Evolutionary conservation across 163 green algal species (phyloP).

Genomic region (Chlorella variabilis): DNA sequence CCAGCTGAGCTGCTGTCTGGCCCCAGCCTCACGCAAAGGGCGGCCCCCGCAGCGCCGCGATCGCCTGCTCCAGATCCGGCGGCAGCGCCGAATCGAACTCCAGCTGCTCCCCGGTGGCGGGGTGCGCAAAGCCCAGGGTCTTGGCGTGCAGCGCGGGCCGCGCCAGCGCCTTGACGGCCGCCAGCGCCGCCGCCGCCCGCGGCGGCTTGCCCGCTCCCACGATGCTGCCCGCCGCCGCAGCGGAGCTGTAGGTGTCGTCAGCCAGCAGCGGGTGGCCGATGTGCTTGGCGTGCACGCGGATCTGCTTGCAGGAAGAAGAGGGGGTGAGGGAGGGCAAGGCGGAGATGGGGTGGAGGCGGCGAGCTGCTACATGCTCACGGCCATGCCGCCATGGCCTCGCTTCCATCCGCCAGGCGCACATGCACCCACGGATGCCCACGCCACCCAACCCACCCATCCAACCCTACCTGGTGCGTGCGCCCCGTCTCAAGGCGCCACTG

Average conservation of each 20-base stretch:
- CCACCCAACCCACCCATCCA: not conserved
- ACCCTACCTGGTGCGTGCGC: conserved; percentile 82
- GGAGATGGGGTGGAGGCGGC: too few species aligned
- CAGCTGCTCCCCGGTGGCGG: conserved; percentile 62
- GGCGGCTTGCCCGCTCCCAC: conserved; percentile 27
- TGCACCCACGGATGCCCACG: too few species aligned
- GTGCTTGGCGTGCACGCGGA: conserved; percentile 93
- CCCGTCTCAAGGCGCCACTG: conserved; percentile 95
- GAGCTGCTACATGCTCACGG: too few species aligned
- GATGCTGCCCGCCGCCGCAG: conserved; percentile 16
- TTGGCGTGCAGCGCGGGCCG: conserved; percentile 86
- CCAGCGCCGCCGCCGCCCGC: conserved; percentile 29
- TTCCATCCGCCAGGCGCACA: too few species aligned
- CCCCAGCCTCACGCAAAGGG: conserved; percentile 7
- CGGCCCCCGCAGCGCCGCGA: conserved; percentile 39
- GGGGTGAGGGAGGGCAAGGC: too few species aligned
- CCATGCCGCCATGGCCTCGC: too few species aligned
- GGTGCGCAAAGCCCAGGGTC: conserved; percentile 86
- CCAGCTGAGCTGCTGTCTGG: not conserved
- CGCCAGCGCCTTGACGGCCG: conserved; percentile 50
- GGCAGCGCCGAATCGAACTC: conserved; percentile 76
- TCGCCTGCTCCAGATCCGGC: conserved; percentile 65
- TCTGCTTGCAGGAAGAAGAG: conserved; percentile 59
- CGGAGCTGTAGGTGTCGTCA: conserved; percentile 88
- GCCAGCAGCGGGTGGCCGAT: conserved; percentile 88